These are phyloP conservation scores for Petunia hybrid DNA, from an alignment of 305 asterid genomes.

Conservation along the genomic window DNA sequence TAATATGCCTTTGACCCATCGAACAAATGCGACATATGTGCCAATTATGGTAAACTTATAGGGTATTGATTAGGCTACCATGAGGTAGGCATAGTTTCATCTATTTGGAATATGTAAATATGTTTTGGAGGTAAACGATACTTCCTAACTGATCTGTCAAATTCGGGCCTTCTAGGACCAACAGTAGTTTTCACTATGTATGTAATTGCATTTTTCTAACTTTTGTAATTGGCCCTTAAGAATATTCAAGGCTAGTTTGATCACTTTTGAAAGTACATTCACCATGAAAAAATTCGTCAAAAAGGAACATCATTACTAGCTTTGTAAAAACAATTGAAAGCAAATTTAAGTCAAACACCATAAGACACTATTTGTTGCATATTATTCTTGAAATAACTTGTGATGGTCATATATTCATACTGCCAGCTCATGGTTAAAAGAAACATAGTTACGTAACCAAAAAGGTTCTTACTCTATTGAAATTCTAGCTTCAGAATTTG, in stretches of 20 bases:
- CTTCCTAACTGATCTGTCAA: background rate
- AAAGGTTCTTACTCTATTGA: background rate
- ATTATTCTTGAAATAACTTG: background rate
- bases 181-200: too few species aligned
- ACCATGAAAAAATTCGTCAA: background rate
- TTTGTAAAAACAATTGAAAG: background rate
- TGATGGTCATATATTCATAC: background rate
- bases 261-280: background rate
- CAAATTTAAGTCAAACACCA: background rate
- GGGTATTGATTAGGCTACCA: background rate
- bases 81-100: background rate
- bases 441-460: background rate
- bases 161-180: background rate
- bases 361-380: background rate
- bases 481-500: constrained; percentile 22
- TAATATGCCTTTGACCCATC: background rate
- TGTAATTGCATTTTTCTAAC: background rate
- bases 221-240: background rate
- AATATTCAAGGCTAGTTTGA: background rate
- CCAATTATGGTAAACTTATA: background rate
- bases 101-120: background rate
- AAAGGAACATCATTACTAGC: background rate
- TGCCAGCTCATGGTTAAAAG: background rate
- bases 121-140: background rate
- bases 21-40: background rate